Evolutionary conservation across 352 stramenopile genomes (phyloP).

Genomic region (Pythium monospermum): DNA sequence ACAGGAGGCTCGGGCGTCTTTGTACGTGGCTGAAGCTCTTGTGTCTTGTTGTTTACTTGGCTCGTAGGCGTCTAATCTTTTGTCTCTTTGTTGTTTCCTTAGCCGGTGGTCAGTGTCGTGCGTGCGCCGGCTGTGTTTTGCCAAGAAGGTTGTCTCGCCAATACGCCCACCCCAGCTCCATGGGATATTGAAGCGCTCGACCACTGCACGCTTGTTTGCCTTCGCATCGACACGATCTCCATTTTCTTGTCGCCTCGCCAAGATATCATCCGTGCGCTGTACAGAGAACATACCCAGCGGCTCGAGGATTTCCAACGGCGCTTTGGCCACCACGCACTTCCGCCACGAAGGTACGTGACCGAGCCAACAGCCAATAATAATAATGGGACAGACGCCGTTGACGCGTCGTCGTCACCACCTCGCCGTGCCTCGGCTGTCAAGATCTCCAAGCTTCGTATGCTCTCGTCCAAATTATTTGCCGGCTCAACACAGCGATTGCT

Average conservation of each 20-base stretch:
- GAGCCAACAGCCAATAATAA: neutral
- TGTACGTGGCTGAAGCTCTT: neutral
- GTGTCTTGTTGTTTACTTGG: neutral
- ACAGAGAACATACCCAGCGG: conserved; percentile 37
- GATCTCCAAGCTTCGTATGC: conserved; percentile 7
- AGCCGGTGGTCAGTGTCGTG: conserved; percentile 54
- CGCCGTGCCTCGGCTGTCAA: no score
- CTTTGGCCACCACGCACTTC: conserved; percentile 21
- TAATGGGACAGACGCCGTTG: neutral
- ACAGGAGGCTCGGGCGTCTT: conserved; percentile 3
- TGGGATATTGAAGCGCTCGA: conserved; percentile 63
- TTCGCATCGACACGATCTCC: conserved; percentile 52
- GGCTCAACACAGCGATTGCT: conserved; percentile 2
- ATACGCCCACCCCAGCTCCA: conserved; percentile 27
- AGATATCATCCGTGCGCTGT: conserved; percentile 44
- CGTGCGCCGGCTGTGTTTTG: conserved; percentile 64
- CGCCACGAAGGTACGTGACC: neutral
- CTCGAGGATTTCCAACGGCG: conserved; percentile 41
- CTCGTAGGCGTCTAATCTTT: neutral
- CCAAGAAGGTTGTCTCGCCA: conserved; percentile 51
- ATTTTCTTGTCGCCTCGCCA: conserved; percentile 47
- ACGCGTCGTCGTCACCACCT: neutral
- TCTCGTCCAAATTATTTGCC: conserved; percentile 18
- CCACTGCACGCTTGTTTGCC: conserved; percentile 49
- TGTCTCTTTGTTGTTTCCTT: neutral